Conservation (phyloP, 1,284 basidiomycete species). For the Coniophora puteana region DNA sequence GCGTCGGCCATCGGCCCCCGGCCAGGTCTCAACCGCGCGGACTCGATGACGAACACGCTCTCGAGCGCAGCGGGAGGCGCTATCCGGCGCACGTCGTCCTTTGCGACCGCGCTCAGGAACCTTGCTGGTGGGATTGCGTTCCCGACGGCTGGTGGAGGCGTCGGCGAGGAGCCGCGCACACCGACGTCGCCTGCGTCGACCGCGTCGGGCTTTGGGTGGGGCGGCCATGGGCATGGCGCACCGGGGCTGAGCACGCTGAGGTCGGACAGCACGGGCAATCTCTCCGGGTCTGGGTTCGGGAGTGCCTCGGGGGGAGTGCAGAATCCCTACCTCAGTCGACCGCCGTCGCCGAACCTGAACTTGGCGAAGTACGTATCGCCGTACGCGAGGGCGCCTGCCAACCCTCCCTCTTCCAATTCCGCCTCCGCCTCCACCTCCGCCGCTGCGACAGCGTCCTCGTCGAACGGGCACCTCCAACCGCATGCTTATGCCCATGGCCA, state of each 20-base stretch:
- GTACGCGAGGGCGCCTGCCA: conserved; percentile 53
- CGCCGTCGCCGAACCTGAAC: conserved; percentile 75
- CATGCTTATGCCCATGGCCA: too few relatives aligned
- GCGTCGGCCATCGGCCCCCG: conserved; percentile 39
- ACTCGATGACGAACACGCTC: conserved; percentile 58
- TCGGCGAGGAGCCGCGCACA: conserved; percentile 49
- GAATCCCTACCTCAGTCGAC: too few relatives aligned
- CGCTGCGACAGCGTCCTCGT: conserved; percentile 12
- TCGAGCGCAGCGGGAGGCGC: conserved; percentile 61
- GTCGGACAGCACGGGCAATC: too few relatives aligned
- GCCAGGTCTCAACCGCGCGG: conserved; percentile 49
- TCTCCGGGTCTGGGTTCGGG: conserved; percentile 29
- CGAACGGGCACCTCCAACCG: conserved; percentile 13
- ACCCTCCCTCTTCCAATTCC: too few relatives aligned
- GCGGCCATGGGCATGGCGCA: too few relatives aligned
- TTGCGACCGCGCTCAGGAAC: conserved; percentile 79
- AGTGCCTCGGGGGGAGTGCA: too few relatives aligned
- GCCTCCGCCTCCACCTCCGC: too few relatives aligned
- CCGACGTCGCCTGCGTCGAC: conserved; percentile 37
- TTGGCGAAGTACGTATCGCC: conserved; percentile 73
- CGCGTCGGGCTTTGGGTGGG: too few relatives aligned
- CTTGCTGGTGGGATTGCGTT: conserved; percentile 72
- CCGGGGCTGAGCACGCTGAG: too few relatives aligned
- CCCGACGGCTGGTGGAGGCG: conserved; percentile 48
- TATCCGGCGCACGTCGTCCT: conserved; percentile 77